Evolutionary conservation across 176 grass and related monocot genomes (phyloP), one percentile per base, ranked within the genome.

Genomic region (Carex myosuroides): DNA sequence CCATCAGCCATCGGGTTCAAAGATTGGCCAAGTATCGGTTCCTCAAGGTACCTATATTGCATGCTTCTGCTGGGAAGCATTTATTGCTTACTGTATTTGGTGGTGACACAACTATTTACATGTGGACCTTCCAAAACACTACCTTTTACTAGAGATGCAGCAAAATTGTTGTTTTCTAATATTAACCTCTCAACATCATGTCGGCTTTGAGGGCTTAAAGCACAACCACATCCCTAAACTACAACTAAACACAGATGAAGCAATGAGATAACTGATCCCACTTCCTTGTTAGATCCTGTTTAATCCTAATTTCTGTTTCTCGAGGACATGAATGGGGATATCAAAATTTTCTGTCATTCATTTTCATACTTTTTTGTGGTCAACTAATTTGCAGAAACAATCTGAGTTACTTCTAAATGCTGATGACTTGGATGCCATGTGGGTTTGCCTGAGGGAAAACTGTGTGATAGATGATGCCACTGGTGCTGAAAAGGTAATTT

Each of bases 381-480:
- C 3, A 85, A 84, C 59, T 50, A 77, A 88, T 69, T 37, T 89
- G 86, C 96, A 99, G 96, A 99, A 99, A 88, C 96, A 99, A 89
- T 99, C 96, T 53, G 96, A 95, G 82, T 86, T 99, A 18, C 87
- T 99, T 64, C 90, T 99, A 63, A 99, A 99, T 87, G 96, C 91
- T 79, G 96, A 99, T 88, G 96, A 99, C 82, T 90, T 99, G 60
- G 96, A 99, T 99, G 91, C 93, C 54, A 99, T 99, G 93, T 94
- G 92, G 92, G 91, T 98, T 83, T 94, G 96, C 80, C 87, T 99
- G 39, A 88, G 96, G 83, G 96, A 99, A 92, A 99, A 99, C 89
- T 99, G 96, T 89, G 96, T 99, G 73, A 95, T 99, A 59, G 96
- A 99, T 60, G 96, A 99, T 83, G 88, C 90, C 30, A 92, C 93